phyloP scores from a whole-genome alignment of 139 green algal genomes.

The Pleodorina starrii region DNA sequence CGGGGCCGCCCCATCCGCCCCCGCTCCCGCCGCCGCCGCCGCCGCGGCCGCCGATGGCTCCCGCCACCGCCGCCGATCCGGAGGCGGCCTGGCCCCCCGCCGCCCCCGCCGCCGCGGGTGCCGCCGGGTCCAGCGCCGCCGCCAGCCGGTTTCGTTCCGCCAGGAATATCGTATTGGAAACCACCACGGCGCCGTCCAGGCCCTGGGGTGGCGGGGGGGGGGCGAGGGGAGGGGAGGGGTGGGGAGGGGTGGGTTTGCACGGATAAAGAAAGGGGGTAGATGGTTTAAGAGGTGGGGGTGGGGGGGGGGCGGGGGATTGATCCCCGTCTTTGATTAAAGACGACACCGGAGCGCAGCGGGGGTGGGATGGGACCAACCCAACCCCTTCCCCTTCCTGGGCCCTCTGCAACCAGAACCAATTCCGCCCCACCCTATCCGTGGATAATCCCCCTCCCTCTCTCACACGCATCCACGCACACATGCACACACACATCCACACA shows the following conservation, averaged over 20 bases:
- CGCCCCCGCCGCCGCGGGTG: neutral
- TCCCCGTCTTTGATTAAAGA: too few species aligned
- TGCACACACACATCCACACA: neutral
- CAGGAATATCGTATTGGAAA: slow-evolving; percentile 67
- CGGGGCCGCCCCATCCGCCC: neutral
- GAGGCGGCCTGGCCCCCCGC: neutral
- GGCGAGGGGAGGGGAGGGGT: neutral
- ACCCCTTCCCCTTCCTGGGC: too few species aligned
- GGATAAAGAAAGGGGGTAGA: too few species aligned
- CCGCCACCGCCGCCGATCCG: neutral
- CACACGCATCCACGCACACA: neutral
- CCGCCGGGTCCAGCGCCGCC: slow-evolving; percentile 38
- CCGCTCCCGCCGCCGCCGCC: neutral
- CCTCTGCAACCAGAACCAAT: too few species aligned
- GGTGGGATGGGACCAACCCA: too few species aligned
- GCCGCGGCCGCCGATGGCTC: neutral
- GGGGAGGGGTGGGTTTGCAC: too few species aligned
- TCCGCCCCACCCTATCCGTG: too few species aligned
- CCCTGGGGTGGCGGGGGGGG: slow-evolving; percentile 31
- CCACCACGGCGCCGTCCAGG: slow-evolving; percentile 67
- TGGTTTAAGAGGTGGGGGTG: too few species aligned
- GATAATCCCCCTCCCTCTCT: too few species aligned
- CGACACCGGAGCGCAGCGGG: too few species aligned
- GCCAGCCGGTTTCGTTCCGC: slow-evolving; percentile 59
- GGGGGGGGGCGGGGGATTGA: too few species aligned